These are phyloP conservation scores for Chalaropsis thielavioides DNA, from an alignment of 2,329 filamentous ascomycete species.

Conservation along the genomic window DNA sequence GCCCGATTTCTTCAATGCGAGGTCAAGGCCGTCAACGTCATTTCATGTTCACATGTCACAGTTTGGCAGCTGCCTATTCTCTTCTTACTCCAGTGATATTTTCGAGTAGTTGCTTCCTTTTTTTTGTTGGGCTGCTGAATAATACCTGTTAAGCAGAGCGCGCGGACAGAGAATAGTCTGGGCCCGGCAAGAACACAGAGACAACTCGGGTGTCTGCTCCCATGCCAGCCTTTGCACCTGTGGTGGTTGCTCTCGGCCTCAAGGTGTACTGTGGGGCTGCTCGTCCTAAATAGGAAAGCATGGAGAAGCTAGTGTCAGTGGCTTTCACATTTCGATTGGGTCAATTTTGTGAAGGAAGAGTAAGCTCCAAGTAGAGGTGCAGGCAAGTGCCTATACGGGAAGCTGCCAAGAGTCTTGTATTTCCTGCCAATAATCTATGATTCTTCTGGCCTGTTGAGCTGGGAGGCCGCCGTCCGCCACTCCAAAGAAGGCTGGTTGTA, in stretches of 20 bases:
- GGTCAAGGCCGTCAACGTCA: background rate
- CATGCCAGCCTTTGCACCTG: background rate
- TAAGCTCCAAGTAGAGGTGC: background rate
- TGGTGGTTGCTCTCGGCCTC: background rate
- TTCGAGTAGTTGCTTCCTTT: background rate
- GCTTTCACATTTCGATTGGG: background rate
- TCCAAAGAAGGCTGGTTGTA: background rate
- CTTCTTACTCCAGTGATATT: background rate
- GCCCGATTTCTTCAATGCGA: background rate
- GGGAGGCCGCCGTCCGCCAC: background rate
- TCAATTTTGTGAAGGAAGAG: background rate
- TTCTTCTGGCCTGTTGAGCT: background rate
- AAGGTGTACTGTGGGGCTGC: background rate
- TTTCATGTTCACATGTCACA: constrained; percentile 3
- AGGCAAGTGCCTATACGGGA: background rate
- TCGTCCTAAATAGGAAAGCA: background rate
- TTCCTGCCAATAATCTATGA: background rate
- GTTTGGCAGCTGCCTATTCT: background rate
- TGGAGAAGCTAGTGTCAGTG: background rate
- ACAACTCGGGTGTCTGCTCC: background rate
- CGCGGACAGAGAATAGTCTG: background rate
- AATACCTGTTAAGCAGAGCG: background rate
- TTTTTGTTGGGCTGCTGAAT: background rate
- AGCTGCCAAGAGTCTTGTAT: background rate
- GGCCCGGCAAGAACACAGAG: background rate